phyloP scores from a whole-genome alignment of 1,284 basidiomycete species.

The Uromyces viciae-fabae region DNA sequence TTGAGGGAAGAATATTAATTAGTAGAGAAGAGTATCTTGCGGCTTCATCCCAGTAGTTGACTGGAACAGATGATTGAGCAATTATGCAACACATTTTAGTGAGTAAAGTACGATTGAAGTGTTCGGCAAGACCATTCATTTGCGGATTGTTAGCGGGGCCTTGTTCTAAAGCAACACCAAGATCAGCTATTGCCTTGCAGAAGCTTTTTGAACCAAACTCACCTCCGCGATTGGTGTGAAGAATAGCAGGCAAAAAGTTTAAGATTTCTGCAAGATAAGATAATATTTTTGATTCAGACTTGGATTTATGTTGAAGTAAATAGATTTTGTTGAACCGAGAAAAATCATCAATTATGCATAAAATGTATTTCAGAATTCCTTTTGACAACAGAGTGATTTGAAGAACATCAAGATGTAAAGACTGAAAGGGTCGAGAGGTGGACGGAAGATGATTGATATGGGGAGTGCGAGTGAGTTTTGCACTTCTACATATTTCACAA shows the following conservation, averaged over 20 bases:
- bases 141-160: conserved; percentile 12
- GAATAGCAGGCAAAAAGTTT: not conserved
- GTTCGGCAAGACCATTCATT: conserved; percentile 5
- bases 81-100: not conserved
- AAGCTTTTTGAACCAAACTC: not conserved
- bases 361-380: not conserved
- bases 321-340: conserved; percentile 20
- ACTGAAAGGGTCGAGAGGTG: not conserved
- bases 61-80: not conserved
- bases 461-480: not conserved
- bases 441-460: not conserved
- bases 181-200: not conserved
- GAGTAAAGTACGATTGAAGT: conserved; percentile 12
- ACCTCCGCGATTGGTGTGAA: not conserved
- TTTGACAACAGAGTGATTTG: not conserved
- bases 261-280: not conserved
- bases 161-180: not conserved
- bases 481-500: not conserved
- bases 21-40: not conserved
- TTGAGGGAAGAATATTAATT: conserved; percentile 17
- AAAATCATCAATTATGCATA: conserved; percentile 5
- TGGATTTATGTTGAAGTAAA: not conserved
- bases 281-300: not conserved
- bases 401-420: not conserved
- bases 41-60: conserved; percentile 12